A percentile compares a stretch with the other conserved stretches of the same genome.
phyloP scores from a whole-genome alignment of 176 grass and related monocot species.

The Eremochloa ophiuroides region DNA sequence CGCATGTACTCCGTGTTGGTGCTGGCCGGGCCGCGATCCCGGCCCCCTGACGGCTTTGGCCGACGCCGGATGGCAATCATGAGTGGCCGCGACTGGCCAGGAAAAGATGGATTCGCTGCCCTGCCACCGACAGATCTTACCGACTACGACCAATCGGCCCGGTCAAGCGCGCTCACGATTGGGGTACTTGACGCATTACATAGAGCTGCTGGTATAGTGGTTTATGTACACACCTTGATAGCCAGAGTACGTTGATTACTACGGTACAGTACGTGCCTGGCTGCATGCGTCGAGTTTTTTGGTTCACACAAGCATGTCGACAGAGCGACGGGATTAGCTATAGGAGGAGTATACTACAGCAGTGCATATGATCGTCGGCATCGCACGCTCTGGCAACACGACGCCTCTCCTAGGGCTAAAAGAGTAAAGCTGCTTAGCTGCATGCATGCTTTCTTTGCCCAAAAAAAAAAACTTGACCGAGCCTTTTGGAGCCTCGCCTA shows the following conservation, averaged over 20 bases:
- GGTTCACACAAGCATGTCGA: background rate
- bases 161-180: background rate
- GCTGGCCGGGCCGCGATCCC: background rate
- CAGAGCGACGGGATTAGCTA: too few relatives aligned
- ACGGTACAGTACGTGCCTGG: background rate
- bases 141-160: background rate
- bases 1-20: constrained; percentile 21
- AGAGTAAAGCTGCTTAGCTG: constrained; percentile 26
- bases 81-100: background rate
- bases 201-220: too few relatives aligned
- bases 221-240: background rate
- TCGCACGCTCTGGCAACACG: background rate
- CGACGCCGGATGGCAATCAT: constrained; percentile 26
- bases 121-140: constrained; percentile 38
- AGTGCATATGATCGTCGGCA: background rate
- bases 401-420: background rate
- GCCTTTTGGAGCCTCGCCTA: constrained; percentile 8
- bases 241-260: background rate
- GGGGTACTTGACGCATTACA: background rate
- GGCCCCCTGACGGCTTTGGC: constrained; percentile 1
- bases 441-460: background rate
- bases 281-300: background rate
- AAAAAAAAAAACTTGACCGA: background rate
- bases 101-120: background rate
- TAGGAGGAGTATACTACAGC: background rate